Conservation (phyloP, 805 yeast species). For the Cyberlindnera americana region DNA sequence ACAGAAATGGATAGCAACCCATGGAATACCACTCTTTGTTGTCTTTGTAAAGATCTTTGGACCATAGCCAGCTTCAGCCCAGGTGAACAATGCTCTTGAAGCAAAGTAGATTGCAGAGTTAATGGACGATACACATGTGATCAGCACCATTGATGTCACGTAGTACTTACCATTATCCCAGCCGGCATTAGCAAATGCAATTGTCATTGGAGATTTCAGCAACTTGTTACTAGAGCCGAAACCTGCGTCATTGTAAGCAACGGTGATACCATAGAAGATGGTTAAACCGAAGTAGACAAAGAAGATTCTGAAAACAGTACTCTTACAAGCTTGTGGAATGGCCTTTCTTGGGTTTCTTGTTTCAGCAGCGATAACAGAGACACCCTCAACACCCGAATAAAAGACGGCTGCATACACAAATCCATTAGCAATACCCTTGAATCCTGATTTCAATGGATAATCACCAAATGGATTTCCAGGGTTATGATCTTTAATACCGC, state of each 20-base stretch:
- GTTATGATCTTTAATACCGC: constrained; percentile 34
- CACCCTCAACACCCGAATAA: constrained; percentile 73
- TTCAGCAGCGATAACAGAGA: constrained; percentile 76
- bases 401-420: constrained; percentile 71
- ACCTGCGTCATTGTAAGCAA: constrained; percentile 61
- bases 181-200: constrained; percentile 67
- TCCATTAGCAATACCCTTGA: constrained; percentile 55
- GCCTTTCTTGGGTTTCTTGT: constrained; percentile 64
- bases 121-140: constrained; percentile 65
- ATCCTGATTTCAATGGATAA: constrained; percentile 40
- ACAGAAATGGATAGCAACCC: constrained; percentile 53
- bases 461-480: constrained; percentile 34
- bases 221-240: constrained; percentile 34
- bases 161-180: constrained; percentile 62
- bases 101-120: constrained; percentile 69
- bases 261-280: constrained; percentile 64
- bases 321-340: constrained; percentile 66
- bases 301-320: constrained; percentile 60
- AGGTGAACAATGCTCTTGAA: constrained; percentile 60
- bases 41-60: constrained; percentile 52
- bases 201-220: constrained; percentile 64
- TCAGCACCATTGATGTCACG: constrained; percentile 62
- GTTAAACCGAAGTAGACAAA: constrained; percentile 61
- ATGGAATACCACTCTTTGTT: constrained; percentile 61
- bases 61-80: constrained; percentile 60